Evolutionary conservation across 1,284 basidiomycete genomes (phyloP).

Genomic region (Papiliotrema terrestris): DNA sequence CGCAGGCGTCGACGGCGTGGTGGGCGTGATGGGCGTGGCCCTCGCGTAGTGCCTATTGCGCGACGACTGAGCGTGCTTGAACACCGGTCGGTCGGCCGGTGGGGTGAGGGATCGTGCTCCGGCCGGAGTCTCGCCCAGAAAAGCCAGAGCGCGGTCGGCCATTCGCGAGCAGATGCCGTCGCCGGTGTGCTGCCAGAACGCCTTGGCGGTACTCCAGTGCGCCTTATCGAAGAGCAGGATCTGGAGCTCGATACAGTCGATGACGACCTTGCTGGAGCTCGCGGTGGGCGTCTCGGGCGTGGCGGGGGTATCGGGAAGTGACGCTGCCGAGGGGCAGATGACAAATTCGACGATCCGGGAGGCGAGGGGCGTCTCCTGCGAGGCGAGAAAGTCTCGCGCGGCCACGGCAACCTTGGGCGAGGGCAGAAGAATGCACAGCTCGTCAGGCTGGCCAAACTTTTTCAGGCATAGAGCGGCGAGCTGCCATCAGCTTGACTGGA

Average conservation of each 20-base stretch:
- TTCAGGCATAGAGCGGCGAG: conserved; percentile 70
- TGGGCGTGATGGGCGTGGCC: conserved; percentile 6
- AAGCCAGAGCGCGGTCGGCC: conserved; percentile 74
- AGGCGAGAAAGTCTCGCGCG: conserved; percentile 71
- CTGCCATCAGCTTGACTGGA: conserved; percentile 49
- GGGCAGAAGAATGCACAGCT: conserved; percentile 74
- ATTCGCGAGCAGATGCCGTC: conserved; percentile 83
- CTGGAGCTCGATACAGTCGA: conserved; percentile 60
- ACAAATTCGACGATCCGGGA: conserved; percentile 70
- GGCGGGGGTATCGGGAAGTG: conserved; percentile 31
- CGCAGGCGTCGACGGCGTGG: conserved; percentile 14
- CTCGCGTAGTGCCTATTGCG: conserved; percentile 42
- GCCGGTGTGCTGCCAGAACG: conserved; percentile 96
- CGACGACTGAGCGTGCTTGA: conserved; percentile 35
- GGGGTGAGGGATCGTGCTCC: conserved; percentile 18
- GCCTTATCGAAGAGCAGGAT: conserved; percentile 74
- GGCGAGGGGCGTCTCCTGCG: conserved; percentile 51
- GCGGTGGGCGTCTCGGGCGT: conserved; percentile 25
- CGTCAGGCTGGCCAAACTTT: conserved; percentile 68
- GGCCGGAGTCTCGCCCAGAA: conserved; percentile 55
- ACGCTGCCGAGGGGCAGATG: conserved; percentile 58
- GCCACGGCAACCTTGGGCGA: conserved; percentile 66
- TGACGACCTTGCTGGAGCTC: conserved; percentile 20
- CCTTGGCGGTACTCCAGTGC: conserved; percentile 69
- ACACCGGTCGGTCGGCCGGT: conserved; percentile 11